A percentile compares a stretch with the other conserved stretches of the same genome.
phyloP scores from a whole-genome alignment of 176 grass and related monocot genomes.

The Rhynchospora pubera region DNA sequence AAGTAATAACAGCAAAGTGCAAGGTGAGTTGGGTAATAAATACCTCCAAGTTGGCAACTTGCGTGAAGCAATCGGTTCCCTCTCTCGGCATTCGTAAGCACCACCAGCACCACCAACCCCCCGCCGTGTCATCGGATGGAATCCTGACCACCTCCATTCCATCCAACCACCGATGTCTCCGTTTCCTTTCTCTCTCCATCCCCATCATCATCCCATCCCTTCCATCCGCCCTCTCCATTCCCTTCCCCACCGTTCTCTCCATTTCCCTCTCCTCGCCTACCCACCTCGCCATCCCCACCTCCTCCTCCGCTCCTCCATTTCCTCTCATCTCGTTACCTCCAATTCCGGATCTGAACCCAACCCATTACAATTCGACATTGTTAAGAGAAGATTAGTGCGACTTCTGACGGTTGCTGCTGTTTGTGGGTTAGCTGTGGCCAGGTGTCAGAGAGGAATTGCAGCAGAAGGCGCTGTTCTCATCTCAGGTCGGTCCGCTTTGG shows the following conservation, averaged over 20 bases:
- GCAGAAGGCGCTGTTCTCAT: constrained; percentile 24
- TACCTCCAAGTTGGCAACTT: not conserved
- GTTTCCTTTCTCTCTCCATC: constrained; percentile 2
- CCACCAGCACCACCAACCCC: not conserved
- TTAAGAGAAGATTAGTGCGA: not conserved
- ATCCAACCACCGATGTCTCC: not conserved
- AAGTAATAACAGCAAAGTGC: not conserved
- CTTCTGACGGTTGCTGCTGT: constrained; percentile 16
- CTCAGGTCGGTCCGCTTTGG: constrained; percentile 30
- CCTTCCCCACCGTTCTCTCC: constrained; percentile 33
- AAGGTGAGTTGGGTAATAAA: not conserved
- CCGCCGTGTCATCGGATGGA: not conserved
- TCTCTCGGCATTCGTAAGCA: not conserved
- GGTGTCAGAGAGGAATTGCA: constrained; percentile 22
- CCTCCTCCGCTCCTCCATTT: constrained; percentile 1
- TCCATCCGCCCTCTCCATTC: constrained; percentile 28
- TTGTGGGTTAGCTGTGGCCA: constrained; percentile 19
- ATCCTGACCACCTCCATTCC: not conserved
- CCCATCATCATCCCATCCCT: not conserved
- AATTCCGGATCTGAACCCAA: not conserved
- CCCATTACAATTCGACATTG: not conserved
- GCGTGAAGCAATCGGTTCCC: not conserved
- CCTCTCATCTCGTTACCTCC: constrained; percentile 14
- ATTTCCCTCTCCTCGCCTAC: constrained; percentile 29
- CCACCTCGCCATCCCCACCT: not conserved